Percentiles rank a stretch among this genome's conserved stretches.
Evolutionary conservation across 345 rosid species (phyloP).

Genomic region (Microcos paniculata): DNA sequence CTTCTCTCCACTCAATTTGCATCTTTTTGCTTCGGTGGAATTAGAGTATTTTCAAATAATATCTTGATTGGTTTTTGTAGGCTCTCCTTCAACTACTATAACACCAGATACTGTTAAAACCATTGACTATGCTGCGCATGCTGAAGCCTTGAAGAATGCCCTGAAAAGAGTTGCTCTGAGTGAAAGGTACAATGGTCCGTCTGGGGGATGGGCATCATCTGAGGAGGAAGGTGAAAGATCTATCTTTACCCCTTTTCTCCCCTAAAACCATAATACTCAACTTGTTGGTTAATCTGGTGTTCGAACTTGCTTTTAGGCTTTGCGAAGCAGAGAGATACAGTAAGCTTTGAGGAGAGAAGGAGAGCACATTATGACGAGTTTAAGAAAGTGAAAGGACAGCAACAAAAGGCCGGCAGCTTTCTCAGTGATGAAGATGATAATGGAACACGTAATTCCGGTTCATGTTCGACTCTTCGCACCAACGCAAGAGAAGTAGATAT

Average conservation of each 20-base stretch:
- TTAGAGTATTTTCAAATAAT: not conserved
- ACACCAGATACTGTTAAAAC: not conserved
- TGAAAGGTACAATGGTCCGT: not conserved
- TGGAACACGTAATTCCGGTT: not conserved
- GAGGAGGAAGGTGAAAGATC: slow-evolving; percentile 31
- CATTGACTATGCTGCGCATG: slow-evolving; percentile 1
- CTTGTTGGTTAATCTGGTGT: not conserved
- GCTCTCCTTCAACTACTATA: slow-evolving; percentile 4
- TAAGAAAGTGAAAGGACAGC: slow-evolving; percentile 31
- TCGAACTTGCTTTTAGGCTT: not conserved
- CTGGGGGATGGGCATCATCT: slow-evolving; percentile 34
- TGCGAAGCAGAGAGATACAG: not conserved
- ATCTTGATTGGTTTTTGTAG: not conserved
- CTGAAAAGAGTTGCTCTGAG: not conserved
- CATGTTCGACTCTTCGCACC: not conserved
- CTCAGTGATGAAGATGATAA: slow-evolving; percentile 29
- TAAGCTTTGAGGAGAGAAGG: slow-evolving; percentile 24
- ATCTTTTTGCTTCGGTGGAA: not conserved
- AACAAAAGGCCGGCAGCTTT: slow-evolving; percentile 26
- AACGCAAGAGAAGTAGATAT: not conserved
- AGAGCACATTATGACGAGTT: slow-evolving; percentile 46
- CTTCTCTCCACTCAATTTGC: not conserved
- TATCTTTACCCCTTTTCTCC: not conserved
- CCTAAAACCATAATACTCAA: not conserved
- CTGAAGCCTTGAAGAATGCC: slow-evolving; percentile 15